Percentiles rank a stretch among this genome's conserved stretches.
Conservation (phyloP, 1,284 basidiomycete species). For the Cryptococcus amylolentus region DNA sequence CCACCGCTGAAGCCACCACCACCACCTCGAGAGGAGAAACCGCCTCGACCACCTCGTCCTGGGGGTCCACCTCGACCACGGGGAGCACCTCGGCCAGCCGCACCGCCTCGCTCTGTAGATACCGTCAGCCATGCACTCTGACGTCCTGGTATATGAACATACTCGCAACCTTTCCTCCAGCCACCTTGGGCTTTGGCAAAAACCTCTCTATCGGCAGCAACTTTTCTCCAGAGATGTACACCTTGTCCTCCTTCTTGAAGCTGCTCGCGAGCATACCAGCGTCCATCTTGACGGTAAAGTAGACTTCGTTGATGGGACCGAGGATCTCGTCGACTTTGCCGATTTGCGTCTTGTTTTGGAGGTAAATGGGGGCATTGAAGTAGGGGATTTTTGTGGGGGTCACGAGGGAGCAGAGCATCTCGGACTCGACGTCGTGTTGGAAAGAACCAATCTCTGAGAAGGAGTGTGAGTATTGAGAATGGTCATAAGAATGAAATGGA, state of each 20-base stretch:
- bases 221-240: constrained; percentile 95
- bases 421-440: constrained; percentile 92
- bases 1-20: constrained; percentile 50
- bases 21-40: constrained; percentile 52
- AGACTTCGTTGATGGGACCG: constrained; percentile 93
- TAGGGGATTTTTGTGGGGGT: constrained; percentile 90
- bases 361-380: constrained; percentile 99
- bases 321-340: constrained; percentile 89
- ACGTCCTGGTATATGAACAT: neutral
- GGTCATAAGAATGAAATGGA: constrained; percentile 1
- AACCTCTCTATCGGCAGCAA: constrained; percentile 94
- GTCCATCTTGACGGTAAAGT: constrained; percentile 96
- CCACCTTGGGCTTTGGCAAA: constrained; percentile 89
- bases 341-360: constrained; percentile 94
- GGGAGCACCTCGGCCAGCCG: constrained; percentile 38
- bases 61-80: constrained; percentile 32
- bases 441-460: constrained; percentile 77
- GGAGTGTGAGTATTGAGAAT: neutral
- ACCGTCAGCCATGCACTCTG: neutral
- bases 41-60: constrained; percentile 40
- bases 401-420: constrained; percentile 90
- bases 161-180: constrained; percentile 61
- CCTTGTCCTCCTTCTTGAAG: constrained; percentile 97
- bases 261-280: constrained; percentile 92
- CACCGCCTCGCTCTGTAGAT: constrained; percentile 28